phyloP scores from a whole-genome alignment of 106 monocot species.

The Allium cepa region DNA sequence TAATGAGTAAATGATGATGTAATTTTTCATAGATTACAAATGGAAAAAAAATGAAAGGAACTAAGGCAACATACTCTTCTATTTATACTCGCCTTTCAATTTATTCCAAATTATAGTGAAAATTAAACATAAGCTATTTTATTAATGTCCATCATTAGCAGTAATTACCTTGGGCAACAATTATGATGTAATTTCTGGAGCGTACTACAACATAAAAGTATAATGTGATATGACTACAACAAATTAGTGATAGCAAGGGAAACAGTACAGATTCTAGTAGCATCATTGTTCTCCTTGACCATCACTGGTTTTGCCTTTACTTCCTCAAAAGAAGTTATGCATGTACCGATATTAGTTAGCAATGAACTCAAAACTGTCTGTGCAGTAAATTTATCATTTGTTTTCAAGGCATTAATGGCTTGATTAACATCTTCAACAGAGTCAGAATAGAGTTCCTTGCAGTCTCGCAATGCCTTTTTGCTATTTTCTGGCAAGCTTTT shows the following conservation, averaged over 20 bases:
- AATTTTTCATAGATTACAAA: no score
- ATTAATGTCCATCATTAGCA: no score
- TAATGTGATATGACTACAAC: no score
- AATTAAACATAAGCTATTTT: no score
- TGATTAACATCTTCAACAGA: neutral
- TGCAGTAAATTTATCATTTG: neutral
- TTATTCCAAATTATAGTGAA: no score
- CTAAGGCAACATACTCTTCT: no score
- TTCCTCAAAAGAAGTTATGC: neutral
- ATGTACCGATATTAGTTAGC: neutral
- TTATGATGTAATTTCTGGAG: no score
- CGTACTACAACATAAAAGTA: no score
- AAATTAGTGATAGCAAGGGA: neutral
- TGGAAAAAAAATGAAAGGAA: no score
- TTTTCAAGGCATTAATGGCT: neutral
- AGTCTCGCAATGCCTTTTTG: neutral
- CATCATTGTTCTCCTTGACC: slow-evolving; percentile 1
- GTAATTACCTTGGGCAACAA: no score
- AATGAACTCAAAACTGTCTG: neutral
- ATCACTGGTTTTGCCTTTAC: neutral
- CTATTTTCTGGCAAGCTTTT: neutral
- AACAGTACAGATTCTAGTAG: neutral
- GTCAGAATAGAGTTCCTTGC: neutral
- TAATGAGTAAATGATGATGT: no score
- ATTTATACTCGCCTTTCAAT: no score